Percentiles rank a stretch among this genome's conserved stretches.
Conservation (phyloP, 1,139 yeast species). For the Hyphopichia fennica region DNA sequence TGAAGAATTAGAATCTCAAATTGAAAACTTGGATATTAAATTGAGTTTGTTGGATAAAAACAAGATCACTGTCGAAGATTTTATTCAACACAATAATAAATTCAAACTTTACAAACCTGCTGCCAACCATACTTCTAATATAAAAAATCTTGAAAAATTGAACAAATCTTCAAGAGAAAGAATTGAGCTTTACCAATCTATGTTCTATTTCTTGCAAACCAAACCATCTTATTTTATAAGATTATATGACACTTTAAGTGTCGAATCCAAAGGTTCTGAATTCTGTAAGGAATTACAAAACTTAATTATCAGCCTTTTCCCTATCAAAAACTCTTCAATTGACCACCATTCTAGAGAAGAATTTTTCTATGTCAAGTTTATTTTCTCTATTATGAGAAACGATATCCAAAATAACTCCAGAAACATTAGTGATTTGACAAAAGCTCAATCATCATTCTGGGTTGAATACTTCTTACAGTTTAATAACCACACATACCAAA, state of each 20-base stretch:
- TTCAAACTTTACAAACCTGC: slow-evolving; percentile 22
- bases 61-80: slow-evolving; percentile 76
- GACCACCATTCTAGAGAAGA: slow-evolving; percentile 64
- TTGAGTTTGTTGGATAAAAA: slow-evolving; percentile 76
- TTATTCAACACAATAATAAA: slow-evolving; percentile 55
- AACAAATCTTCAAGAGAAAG: slow-evolving; percentile 40
- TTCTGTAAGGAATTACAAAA: slow-evolving; percentile 40
- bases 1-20: slow-evolving; percentile 67
- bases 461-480: slow-evolving; percentile 53
- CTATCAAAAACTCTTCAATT: slow-evolving; percentile 32
- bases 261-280: slow-evolving; percentile 18
- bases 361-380: slow-evolving; percentile 62
- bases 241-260: slow-evolving; percentile 33
- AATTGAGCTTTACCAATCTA: slow-evolving; percentile 67
- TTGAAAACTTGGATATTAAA: slow-evolving; percentile 80
- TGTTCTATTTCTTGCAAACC: slow-evolving; percentile 82
- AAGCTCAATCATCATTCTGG: slow-evolving; percentile 42
- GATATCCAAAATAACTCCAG: slow-evolving; percentile 35
- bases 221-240: slow-evolving; percentile 74
- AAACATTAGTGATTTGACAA: slow-evolving; percentile 35
- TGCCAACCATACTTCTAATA: slow-evolving; percentile 12
- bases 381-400: slow-evolving; percentile 51
- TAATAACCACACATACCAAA: slow-evolving; percentile 60
- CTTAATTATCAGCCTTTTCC: slow-evolving; percentile 51
- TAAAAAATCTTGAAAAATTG: slow-evolving; percentile 29